Base-by-base conservation (phyloP, 2,329 filamentous ascomycete genomes). In the Diplocarpon rosae region DNA sequence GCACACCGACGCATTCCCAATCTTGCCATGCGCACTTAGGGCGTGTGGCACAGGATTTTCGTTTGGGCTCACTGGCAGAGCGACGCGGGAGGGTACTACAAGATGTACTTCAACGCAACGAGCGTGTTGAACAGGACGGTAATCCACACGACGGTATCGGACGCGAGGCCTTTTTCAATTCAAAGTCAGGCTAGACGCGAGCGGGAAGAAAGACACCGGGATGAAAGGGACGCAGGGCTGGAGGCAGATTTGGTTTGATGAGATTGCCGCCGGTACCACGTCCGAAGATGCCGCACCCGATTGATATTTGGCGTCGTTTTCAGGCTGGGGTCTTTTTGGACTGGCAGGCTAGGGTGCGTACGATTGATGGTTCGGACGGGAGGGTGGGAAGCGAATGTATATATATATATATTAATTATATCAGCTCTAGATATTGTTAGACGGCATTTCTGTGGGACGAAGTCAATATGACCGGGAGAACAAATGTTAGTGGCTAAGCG, bases 191-290 rank as follows among this genome's bases (percentile, higher is more conserved):
- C 56, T 72, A 28, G 73, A 73, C 56, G 69, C 69, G 1, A 73
- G 72, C 52, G 63, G 64, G 10, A 73, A 69, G 70, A 58, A 69
- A 46, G 69, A 72, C 47, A 59, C 57, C 1, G 53, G 59, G 12
- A 62, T 63, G 53, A 51, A 60, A 37, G 68, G 67, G 1, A 63
- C 48, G 13, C 69, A 72, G 59, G 52, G 55, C 0, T 66, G 65
- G 16, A 60, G 70, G 9, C 63, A 70, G 58, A 54, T 72, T n/a
- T 74, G 69, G 67, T 70, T 65, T 51, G 70, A 73, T 50, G 65
- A 71, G 60, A 64, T 73, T 47, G 63, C 66, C 5, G 59, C 66
- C 7, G 70, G 68, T 1, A 65, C 64, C 2, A 60, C 55, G 1
- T 66, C 65, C 48, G 56, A 57, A 8, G 66, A 69, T 53, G 65